A percentile compares a stretch with the other conserved stretches of the same genome.
These are phyloP conservation scores for Pyracantha coccinea DNA, from an alignment of 331 rosid species.

Conservation along the genomic window DNA sequence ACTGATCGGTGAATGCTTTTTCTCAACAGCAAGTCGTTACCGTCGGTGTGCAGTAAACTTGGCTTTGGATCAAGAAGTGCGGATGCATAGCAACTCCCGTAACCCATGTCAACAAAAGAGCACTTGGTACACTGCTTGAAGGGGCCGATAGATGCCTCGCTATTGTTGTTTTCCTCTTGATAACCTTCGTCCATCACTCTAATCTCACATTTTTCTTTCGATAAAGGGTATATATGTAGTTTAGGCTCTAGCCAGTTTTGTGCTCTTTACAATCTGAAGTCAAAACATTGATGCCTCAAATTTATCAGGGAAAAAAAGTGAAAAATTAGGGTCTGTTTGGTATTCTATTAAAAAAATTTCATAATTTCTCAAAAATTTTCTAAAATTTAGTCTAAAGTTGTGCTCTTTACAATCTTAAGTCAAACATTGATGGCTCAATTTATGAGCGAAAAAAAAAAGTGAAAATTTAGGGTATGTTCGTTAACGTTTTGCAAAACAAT, in stretches of 20 bases:
- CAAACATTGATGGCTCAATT: too few species aligned
- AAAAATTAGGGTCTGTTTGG: too few species aligned
- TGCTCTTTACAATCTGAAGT: not conserved
- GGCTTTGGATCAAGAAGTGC: not conserved
- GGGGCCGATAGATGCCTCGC: not conserved
- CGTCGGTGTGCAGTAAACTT: not conserved
- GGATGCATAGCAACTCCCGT: not conserved
- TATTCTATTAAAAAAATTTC: too few species aligned
- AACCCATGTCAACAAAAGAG: not conserved
- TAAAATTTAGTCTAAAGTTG: too few species aligned
- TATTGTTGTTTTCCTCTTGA: not conserved
- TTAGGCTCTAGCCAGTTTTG: not conserved
- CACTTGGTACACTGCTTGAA: not conserved
- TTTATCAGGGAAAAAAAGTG: too few species aligned
- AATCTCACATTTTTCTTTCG: not conserved
- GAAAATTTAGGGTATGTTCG: too few species aligned
- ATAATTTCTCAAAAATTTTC: too few species aligned
- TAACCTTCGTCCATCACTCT: not conserved
- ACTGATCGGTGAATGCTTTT: not conserved
- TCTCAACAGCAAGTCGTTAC: not conserved
- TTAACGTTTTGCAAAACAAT: too few species aligned
- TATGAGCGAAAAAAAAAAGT: too few species aligned
- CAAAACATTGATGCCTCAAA: too few species aligned
- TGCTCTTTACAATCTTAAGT: too few species aligned
- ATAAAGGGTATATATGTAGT: not conserved